Evolutionary conservation across 176 grass and related monocot species (phyloP).

Genomic region (Zoysia japonica): DNA sequence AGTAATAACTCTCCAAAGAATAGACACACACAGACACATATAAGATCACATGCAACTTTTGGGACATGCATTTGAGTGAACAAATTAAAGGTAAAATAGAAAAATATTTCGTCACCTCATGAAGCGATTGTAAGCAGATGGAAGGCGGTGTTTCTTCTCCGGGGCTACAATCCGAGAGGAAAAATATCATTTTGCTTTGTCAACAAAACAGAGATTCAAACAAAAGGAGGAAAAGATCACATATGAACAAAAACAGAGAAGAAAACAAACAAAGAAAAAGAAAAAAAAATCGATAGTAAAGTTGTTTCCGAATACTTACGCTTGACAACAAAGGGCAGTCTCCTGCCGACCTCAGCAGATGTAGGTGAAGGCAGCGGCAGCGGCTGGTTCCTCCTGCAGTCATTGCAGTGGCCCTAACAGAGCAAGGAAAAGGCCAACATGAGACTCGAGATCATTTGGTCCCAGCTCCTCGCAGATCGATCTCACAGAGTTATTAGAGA

Average conservation of each 20-base stretch:
- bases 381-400: slow-evolving; percentile 73
- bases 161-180: slow-evolving; percentile 61
- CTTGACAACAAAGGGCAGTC: slow-evolving; percentile 79
- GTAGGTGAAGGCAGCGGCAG: slow-evolving; percentile 43
- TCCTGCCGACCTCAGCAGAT: slow-evolving; percentile 53
- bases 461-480: slow-evolving; percentile 12
- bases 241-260: slow-evolving; percentile 1
- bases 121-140: slow-evolving; percentile 92
- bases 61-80: neutral
- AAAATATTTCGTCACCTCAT: slow-evolving; percentile 57
- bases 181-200: neutral
- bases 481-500: slow-evolving; percentile 1
- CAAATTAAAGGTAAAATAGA: neutral
- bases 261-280: neutral
- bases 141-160: slow-evolving; percentile 87
- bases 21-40: neutral
- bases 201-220: neutral
- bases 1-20: neutral
- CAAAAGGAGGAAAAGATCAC: neutral
- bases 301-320: slow-evolving; percentile 47
- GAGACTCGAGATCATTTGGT: slow-evolving; percentile 7
- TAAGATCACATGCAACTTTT: slow-evolving; percentile 35
- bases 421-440: slow-evolving; percentile 39
- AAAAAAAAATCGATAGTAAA: neutral
- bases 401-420: slow-evolving; percentile 68